Evolutionary conservation across 768 basidiomycete species (phyloP).

Genomic region (Leccinum boreale): DNA sequence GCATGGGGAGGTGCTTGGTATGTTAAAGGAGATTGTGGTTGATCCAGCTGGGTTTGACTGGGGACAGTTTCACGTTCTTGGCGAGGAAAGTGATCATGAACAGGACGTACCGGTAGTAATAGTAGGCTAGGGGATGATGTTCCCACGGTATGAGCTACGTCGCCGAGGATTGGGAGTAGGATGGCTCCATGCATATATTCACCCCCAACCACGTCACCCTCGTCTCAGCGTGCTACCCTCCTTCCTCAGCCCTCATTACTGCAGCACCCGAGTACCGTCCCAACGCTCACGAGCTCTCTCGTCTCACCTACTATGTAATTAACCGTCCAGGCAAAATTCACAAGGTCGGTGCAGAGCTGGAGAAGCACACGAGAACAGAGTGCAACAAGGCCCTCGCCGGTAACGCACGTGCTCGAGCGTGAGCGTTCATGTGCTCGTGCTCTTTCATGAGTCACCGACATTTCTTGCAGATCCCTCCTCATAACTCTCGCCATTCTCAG

Average conservation of each 20-base stretch:
- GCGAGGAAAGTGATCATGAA: conserved; percentile 48
- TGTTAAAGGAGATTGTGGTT: conserved; percentile 42
- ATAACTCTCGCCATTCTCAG: conserved; percentile 82
- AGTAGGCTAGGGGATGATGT: conserved; percentile 21
- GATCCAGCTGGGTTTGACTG: conserved; percentile 50
- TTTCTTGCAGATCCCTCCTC: conserved; percentile 57
- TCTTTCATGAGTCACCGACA: background rate
- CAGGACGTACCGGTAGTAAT: background rate
- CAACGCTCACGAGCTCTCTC: conserved; percentile 81
- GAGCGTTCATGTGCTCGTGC: conserved; percentile 30
- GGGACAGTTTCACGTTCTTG: conserved; percentile 46
- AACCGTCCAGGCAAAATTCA: conserved; percentile 79
- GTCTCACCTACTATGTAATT: conserved; percentile 82
- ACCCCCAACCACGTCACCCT: conserved; percentile 82
- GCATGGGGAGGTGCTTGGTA: conserved; percentile 46
- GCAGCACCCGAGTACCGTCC: conserved; percentile 77
- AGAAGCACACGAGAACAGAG: conserved; percentile 67
- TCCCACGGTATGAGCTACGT: conserved; percentile 13
- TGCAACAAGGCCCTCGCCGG: conserved; percentile 63
- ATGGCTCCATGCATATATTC: conserved; percentile 65
- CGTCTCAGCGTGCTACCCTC: conserved; percentile 84
- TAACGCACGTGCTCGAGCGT: conserved; percentile 79
- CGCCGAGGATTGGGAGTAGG: background rate
- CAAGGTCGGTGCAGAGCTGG: conserved; percentile 72
- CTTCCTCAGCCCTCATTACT: conserved; percentile 66